phyloP scores from a whole-genome alignment of 345 rosid genomes.

The Euphorbia tirucalli region DNA sequence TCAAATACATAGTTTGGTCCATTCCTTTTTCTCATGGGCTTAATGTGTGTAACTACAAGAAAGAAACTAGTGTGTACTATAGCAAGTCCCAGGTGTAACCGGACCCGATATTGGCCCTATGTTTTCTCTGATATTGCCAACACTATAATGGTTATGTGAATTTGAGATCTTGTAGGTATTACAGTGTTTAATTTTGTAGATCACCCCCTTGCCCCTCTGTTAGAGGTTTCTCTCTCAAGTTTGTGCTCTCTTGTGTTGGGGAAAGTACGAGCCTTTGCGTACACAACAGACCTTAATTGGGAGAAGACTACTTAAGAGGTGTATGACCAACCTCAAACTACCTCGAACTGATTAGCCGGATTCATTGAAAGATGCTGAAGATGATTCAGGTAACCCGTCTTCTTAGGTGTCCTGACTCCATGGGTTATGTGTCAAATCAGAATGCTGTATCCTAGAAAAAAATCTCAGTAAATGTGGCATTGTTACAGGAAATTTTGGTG shows the following conservation, averaged over 20 bases:
- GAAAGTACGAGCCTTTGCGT: too few species aligned
- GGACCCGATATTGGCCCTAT: slow-evolving; percentile 17
- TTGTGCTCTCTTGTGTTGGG: neutral
- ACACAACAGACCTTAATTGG: too few species aligned
- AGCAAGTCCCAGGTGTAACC: slow-evolving; percentile 13
- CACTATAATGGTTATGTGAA: neutral
- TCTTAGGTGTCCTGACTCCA: too few species aligned
- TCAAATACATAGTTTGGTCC: slow-evolving; percentile 61
- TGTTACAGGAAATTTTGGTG: neutral
- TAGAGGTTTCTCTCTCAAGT: neutral
- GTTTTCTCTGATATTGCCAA: slow-evolving; percentile 7
- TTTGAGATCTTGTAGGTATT: slow-evolving; percentile 10
- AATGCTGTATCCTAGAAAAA: neutral
- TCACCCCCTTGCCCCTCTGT: neutral
- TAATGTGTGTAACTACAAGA: slow-evolving; percentile 44
- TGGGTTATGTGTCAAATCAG: too few species aligned
- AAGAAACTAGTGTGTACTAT: slow-evolving; percentile 31
- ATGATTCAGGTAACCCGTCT: neutral
- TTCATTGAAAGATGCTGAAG: neutral
- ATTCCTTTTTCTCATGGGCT: slow-evolving; percentile 73
- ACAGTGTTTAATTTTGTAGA: slow-evolving; percentile 2
- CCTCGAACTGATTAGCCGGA: neutral
- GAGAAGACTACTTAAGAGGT: too few species aligned
- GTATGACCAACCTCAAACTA: too few species aligned
- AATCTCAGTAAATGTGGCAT: neutral